phyloP scores from a whole-genome alignment of 2,329 filamentous ascomycete species.

The Diaporthe sp. region DNA sequence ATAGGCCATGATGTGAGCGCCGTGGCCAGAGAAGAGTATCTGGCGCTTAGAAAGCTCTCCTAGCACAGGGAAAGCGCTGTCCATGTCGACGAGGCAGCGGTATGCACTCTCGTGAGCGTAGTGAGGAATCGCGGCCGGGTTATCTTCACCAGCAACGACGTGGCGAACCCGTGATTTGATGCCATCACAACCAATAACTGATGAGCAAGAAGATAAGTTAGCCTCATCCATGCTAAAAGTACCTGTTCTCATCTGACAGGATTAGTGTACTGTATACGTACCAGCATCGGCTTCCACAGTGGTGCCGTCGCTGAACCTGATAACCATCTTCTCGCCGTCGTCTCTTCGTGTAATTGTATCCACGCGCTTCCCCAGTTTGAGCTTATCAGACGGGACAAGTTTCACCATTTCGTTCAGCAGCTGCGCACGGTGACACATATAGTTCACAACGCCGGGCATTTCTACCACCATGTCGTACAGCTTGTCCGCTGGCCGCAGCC shows the following conservation, averaged over 20 bases:
- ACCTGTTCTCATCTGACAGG: neutral
- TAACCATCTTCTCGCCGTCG: conserved; percentile 38
- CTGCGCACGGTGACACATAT: conserved; percentile 39
- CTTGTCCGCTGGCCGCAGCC: too few relatives aligned
- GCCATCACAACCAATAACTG: conserved; percentile 70
- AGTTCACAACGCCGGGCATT: too few relatives aligned
- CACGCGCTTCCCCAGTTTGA: conserved; percentile 32
- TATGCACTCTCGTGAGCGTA: conserved; percentile 72
- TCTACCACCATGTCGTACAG: too few relatives aligned
- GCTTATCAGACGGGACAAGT: conserved; percentile 24
- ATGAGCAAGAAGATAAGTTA: neutral
- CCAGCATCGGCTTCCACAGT: conserved; percentile 48
- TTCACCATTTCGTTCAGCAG: conserved; percentile 35
- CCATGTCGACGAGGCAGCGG: conserved; percentile 70
- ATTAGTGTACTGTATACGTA: neutral
- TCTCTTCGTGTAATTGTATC: conserved; percentile 19
- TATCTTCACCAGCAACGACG: conserved; percentile 56
- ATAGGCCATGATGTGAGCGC: conserved; percentile 69
- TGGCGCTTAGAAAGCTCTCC: conserved; percentile 61
- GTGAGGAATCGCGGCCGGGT: conserved; percentile 41
- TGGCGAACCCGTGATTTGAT: conserved; percentile 67
- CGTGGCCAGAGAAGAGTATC: conserved; percentile 67
- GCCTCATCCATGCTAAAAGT: neutral
- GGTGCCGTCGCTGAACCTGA: conserved; percentile 53
- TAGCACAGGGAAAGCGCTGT: conserved; percentile 58